These are phyloP conservation scores for Xanthoconium purpureum DNA, from an alignment of 768 basidiomycete genomes.

Conservation along the genomic window DNA sequence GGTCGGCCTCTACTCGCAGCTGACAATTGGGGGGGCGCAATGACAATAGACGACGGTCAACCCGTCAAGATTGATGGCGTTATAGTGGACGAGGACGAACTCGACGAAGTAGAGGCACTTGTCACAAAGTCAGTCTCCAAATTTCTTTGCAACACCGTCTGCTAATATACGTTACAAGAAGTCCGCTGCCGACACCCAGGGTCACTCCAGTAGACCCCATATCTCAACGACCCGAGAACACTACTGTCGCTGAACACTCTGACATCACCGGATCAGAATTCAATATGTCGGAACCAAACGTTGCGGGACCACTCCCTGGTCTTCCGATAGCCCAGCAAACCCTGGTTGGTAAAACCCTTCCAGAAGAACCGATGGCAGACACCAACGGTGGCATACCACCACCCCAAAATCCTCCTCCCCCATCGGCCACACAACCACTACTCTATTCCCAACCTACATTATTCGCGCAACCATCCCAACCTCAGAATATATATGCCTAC, in stretches of 20 bases:
- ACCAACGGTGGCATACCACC: neutral
- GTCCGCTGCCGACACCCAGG: constrained; percentile 60
- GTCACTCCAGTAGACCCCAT: constrained; percentile 45
- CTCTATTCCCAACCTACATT: constrained; percentile 11
- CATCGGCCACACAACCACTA: constrained; percentile 6
- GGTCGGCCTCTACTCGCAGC: constrained; percentile 43
- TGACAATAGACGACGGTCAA: constrained; percentile 32
- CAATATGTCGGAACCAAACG: neutral
- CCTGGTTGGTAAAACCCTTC: neutral
- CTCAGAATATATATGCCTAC: constrained; percentile 16
- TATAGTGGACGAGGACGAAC: constrained; percentile 36
- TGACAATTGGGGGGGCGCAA: constrained; percentile 53
- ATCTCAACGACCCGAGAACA: constrained; percentile 9
- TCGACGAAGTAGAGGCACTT: constrained; percentile 37
- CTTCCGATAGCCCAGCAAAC: neutral
- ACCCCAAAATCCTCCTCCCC: constrained; percentile 3
- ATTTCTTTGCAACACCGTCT: constrained; percentile 8
- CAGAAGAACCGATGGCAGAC: constrained; percentile 4
- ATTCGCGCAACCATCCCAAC: constrained; percentile 16
- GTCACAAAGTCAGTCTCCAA: constrained; percentile 43
- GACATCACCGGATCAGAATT: neutral
- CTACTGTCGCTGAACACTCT: neutral
- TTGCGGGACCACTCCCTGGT: neutral
- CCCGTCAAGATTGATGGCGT: constrained; percentile 34
- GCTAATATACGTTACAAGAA: constrained; percentile 40